These are phyloP conservation scores for Lagerstroemia fauriei DNA, from an alignment of 441 rosid species.

Conservation along the genomic window DNA sequence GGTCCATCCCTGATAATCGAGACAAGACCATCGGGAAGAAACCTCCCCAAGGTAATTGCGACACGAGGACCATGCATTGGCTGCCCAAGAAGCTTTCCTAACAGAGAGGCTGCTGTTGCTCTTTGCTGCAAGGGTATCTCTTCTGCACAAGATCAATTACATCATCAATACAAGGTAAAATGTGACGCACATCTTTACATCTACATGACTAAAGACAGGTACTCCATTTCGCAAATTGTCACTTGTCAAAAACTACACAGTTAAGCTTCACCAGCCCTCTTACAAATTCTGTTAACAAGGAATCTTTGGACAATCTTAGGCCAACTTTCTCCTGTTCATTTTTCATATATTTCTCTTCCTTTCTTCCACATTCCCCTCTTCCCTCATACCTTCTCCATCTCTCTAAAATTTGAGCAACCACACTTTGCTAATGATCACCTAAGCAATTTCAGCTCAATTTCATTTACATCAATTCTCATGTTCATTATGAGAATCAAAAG, in stretches of 20 bases:
- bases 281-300: neutral
- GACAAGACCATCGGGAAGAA: slow-evolving; percentile 95
- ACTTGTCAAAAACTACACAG: neutral
- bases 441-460: neutral
- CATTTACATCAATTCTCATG: neutral
- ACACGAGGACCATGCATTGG: slow-evolving; percentile 99
- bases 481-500: neutral
- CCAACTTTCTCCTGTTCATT: neutral
- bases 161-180: slow-evolving; percentile 31
- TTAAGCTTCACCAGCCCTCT: neutral
- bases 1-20: slow-evolving; percentile 97
- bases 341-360: neutral
- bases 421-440: neutral
- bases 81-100: slow-evolving; percentile 96
- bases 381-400: neutral
- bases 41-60: slow-evolving; percentile 90
- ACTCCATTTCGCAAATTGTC: neutral
- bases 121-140: slow-evolving; percentile 95
- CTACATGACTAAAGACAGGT: neutral
- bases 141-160: slow-evolving; percentile 56
- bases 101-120: slow-evolving; percentile 90
- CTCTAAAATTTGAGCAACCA: neutral
- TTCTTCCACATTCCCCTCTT: neutral
- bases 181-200: neutral
- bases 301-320: neutral